Conservation (phyloP, 2,329 filamentous ascomycete genomes). For the Cladosporium sp. region DNA sequence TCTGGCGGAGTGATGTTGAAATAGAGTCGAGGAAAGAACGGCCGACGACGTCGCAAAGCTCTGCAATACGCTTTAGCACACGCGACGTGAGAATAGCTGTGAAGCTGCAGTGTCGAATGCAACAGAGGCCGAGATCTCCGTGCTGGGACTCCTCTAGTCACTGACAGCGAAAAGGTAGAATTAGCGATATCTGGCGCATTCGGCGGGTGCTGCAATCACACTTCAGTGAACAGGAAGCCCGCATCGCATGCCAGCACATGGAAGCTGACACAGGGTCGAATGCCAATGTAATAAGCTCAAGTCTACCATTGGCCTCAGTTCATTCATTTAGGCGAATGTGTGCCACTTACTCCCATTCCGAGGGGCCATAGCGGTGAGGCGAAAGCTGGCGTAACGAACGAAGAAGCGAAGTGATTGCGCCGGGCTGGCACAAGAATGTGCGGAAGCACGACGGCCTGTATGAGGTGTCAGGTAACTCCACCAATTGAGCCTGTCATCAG, state of each 20-base stretch:
- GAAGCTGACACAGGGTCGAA: background rate
- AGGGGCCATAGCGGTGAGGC: conserved; percentile 13
- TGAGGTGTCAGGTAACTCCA: background rate
- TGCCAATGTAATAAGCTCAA: background rate
- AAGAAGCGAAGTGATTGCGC: background rate
- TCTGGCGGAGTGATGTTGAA: background rate
- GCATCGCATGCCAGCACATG: background rate
- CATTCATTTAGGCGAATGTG: background rate
- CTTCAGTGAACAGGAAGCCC: background rate
- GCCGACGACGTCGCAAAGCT: background rate
- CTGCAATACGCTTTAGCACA: background rate
- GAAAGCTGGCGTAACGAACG: background rate
- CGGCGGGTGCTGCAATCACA: background rate
- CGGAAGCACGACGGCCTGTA: background rate
- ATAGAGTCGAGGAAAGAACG: background rate
- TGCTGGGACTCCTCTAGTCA: background rate
- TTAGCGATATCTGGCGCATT: background rate
- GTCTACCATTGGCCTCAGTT: background rate
- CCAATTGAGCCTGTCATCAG: background rate
- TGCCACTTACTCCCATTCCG: conserved; percentile 11
- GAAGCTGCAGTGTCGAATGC: background rate
- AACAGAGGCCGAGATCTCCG: background rate
- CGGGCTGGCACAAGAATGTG: conserved; percentile 5
- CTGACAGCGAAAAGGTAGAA: background rate
- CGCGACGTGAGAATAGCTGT: background rate